Evolutionary conservation across 2,329 filamentous ascomycete species (phyloP).

Genomic region (Fusarium floridanum): DNA sequence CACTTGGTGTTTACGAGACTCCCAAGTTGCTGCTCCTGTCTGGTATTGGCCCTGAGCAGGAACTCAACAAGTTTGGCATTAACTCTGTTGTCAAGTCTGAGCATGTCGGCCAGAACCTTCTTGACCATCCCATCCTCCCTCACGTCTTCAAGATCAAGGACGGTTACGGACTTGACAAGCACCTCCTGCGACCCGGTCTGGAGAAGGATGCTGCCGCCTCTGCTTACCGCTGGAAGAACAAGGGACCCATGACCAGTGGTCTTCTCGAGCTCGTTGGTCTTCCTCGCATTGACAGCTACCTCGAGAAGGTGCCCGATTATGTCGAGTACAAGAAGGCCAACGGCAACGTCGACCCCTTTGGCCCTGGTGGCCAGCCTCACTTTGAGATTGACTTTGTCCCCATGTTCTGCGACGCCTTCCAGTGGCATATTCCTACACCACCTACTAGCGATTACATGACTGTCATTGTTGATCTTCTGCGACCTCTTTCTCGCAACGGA

Average conservation of each 20-base stretch:
- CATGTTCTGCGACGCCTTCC: conserved; percentile 65
- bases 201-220: conserved; percentile 25
- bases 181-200: conserved; percentile 50
- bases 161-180: conserved; percentile 52
- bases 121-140: conserved; percentile 70
- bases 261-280: conserved; percentile 66
- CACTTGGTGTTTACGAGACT: conserved; percentile 70
- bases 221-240: conserved; percentile 54
- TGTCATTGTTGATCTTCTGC: neutral
- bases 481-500: neutral
- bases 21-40: conserved; percentile 75
- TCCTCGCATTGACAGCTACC: conserved; percentile 66
- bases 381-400: conserved; percentile 74
- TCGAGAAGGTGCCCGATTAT: conserved; percentile 64
- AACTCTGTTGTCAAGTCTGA: conserved; percentile 66
- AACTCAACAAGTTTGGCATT: conserved; percentile 68
- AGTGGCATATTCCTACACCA: conserved; percentile 60
- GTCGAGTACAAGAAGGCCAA: conserved; percentile 56
- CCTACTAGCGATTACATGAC: conserved; percentile 63
- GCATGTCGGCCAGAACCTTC: conserved; percentile 74
- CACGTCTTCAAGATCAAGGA: conserved; percentile 51
- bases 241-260: conserved; percentile 56
- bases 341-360: conserved; percentile 64
- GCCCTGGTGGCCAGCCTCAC: conserved; percentile 69
- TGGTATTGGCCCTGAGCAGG: conserved; percentile 69